phyloP scores from a whole-genome alignment of 2,329 filamentous ascomycete genomes.

The Trichophyton verrucosum region DNA sequence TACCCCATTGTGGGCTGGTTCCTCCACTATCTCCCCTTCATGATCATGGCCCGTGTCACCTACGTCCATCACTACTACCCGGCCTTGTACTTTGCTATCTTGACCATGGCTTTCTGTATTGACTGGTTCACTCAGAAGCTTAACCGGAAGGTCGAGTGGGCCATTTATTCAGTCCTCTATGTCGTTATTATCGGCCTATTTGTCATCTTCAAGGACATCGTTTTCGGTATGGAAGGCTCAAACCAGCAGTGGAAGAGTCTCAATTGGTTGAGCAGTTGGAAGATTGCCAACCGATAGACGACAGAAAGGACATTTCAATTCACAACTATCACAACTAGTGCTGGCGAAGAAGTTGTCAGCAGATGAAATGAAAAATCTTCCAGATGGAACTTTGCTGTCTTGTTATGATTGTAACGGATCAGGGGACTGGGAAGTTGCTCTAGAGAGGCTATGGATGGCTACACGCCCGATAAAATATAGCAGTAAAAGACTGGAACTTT shows the following conservation, averaged over 20 bases:
- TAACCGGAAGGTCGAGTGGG: constrained; percentile 50
- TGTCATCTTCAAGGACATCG: constrained; percentile 81
- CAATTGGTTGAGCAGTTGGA: constrained; percentile 87
- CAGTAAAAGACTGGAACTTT: neutral
- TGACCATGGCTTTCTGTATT: constrained; percentile 73
- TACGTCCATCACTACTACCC: constrained; percentile 99
- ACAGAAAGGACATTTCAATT: neutral
- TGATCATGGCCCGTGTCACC: constrained; percentile 95
- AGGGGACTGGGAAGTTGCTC: neutral
- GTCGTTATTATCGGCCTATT: constrained; percentile 65
- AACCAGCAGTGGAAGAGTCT: constrained; percentile 79
- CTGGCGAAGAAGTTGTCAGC: neutral
- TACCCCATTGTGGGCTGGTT: constrained; percentile 93
- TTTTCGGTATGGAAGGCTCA: constrained; percentile 85
- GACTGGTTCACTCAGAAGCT: constrained; percentile 69
- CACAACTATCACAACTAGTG: neutral
- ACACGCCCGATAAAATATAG: neutral
- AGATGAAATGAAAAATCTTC: neutral
- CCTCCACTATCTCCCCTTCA: constrained; percentile 89
- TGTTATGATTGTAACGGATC: neutral
- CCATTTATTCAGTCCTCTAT: constrained; percentile 65
- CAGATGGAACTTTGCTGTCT: neutral
- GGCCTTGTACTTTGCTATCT: constrained; percentile 91
- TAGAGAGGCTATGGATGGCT: neutral
- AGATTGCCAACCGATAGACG: constrained; percentile 51